phyloP scores from a whole-genome alignment of 441 rosid species.

The Flueggea neowawraea region DNA sequence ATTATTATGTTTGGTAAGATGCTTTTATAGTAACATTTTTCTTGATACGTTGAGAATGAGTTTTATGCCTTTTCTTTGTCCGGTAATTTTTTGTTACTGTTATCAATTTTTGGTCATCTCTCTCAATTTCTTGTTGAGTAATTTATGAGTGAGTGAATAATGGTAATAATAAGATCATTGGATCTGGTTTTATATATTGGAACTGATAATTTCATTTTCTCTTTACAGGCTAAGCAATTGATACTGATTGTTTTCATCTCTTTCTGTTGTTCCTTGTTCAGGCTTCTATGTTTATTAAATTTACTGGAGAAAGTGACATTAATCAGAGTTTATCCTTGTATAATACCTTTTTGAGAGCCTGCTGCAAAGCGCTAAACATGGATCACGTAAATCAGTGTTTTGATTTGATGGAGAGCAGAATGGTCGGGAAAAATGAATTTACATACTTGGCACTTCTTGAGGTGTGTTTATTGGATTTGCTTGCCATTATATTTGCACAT shows the following conservation, averaged over 20 bases:
- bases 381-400: slow-evolving; percentile 60
- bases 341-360: slow-evolving; percentile 62
- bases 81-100: no score
- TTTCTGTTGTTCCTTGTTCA: slow-evolving; percentile 28
- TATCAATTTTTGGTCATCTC: no score
- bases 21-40: no score
- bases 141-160: no score
- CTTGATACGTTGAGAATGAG: no score
- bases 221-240: background rate
- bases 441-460: slow-evolving; percentile 77
- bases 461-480: slow-evolving; percentile 34
- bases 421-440: slow-evolving; percentile 66
- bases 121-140: no score
- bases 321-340: slow-evolving; percentile 46
- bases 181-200: background rate
- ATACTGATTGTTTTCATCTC: slow-evolving; percentile 5
- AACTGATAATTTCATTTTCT: background rate
- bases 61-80: no score
- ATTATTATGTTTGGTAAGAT: background rate
- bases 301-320: slow-evolving; percentile 44
- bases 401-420: slow-evolving; percentile 71
- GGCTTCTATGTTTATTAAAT: slow-evolving; percentile 59
- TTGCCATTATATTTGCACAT: background rate
- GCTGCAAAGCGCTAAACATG: slow-evolving; percentile 35
- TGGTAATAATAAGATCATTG: no score